A percentile compares a stretch with the other conserved stretches of the same genome.
Conservation (phyloP, 1,284 basidiomycete species). For the Ceratobasidium sp. region DNA sequence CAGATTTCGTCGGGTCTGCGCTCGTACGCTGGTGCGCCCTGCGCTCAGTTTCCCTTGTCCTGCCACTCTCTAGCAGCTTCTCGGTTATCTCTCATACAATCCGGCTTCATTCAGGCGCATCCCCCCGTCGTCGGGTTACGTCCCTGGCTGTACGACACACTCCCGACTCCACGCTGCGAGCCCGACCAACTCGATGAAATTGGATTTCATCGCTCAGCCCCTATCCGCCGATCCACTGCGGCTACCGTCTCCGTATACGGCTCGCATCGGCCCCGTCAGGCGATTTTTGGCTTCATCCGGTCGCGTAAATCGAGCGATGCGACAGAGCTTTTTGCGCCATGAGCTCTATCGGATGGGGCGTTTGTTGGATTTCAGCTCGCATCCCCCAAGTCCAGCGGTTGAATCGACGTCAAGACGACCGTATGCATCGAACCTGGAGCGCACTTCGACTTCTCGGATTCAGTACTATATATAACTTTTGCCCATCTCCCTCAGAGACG, state of each 20-base stretch:
- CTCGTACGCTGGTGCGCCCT: constrained; percentile 11
- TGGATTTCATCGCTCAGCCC: not conserved
- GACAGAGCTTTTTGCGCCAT: constrained; percentile 5
- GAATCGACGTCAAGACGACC: not conserved
- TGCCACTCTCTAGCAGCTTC: not conserved
- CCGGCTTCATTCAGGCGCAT: not conserved
- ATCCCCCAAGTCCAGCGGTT: not conserved
- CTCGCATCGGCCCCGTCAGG: constrained; percentile 14
- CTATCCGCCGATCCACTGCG: constrained; percentile 12
- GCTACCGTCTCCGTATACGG: not conserved
- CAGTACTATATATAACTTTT: constrained; percentile 6
- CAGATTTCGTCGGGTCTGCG: not conserved
- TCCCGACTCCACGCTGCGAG: not conserved
- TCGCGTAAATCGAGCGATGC: constrained; percentile 19
- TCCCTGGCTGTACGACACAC: constrained; percentile 13
- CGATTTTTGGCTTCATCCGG: constrained; percentile 4
- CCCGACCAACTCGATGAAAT: constrained; percentile 5
- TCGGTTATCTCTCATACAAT: not conserved
- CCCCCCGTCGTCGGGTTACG: constrained; percentile 24
- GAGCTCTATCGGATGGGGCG: not conserved
- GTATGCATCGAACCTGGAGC: not conserved
- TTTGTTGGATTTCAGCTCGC: not conserved
- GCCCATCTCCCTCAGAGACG: not conserved
- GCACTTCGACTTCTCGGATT: not conserved
- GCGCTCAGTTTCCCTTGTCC: constrained; percentile 33